These are phyloP conservation scores for Aspergillus ustus DNA, from an alignment of 2,329 filamentous ascomycete genomes.

Conservation along the genomic window DNA sequence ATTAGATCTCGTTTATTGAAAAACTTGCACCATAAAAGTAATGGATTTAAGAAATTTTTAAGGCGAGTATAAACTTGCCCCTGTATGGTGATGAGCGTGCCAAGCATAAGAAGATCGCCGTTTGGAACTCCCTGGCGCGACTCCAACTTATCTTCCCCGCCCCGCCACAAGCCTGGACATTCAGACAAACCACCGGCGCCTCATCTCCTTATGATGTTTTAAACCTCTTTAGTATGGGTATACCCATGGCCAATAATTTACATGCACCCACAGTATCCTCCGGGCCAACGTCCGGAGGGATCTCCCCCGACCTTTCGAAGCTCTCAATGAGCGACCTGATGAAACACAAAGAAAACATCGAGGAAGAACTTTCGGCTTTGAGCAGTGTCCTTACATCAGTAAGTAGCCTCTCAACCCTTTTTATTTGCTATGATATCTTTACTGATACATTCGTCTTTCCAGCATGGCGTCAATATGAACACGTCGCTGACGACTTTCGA, in stretches of 20 bases:
- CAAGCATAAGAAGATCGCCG: slow-evolving; percentile 3
- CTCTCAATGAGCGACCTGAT: slow-evolving; percentile 80
- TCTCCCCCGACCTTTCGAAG: slow-evolving; percentile 65
- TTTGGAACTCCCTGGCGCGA: not conserved
- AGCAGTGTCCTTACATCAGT: slow-evolving; percentile 88
- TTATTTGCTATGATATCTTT: slow-evolving; percentile 1
- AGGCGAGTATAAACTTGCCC: no score
- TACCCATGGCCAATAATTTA: slow-evolving; percentile 66
- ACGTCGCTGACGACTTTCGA: slow-evolving; percentile 85
- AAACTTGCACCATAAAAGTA: no score
- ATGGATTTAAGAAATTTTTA: no score
- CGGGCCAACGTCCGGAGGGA: slow-evolving; percentile 69
- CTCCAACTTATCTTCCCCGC: not conserved
- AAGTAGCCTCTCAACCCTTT: slow-evolving; percentile 35
- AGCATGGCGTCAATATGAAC: slow-evolving; percentile 94
- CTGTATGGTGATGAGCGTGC: not conserved
- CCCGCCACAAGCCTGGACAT: slow-evolving; percentile 9
- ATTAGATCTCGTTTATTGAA: not conserved
- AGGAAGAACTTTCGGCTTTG: slow-evolving; percentile 83
- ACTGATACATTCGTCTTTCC: slow-evolving; percentile 25
- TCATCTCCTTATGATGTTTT: slow-evolving; percentile 16
- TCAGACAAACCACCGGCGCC: not conserved
- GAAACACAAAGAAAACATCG: slow-evolving; percentile 79
- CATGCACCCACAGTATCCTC: slow-evolving; percentile 76
- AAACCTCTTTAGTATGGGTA: slow-evolving; percentile 50